These are phyloP conservation scores for Aegle marmelos DNA, from an alignment of 345 rosid genomes.

Conservation along the genomic window DNA sequence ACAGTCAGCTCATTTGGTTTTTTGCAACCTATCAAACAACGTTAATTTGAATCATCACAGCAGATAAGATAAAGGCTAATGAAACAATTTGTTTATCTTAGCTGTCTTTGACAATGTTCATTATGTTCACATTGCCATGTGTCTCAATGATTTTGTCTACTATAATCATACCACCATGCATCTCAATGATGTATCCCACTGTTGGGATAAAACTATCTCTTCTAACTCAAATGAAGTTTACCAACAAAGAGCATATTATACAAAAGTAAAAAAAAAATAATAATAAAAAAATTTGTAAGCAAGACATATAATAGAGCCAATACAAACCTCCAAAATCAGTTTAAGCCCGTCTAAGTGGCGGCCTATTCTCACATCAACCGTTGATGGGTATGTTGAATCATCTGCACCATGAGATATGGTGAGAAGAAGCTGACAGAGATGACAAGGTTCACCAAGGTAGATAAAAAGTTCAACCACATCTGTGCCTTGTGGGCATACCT, in stretches of 20 bases:
- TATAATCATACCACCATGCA: background rate
- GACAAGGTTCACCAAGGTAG: conserved; percentile 94
- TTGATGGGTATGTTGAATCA: conserved; percentile 80
- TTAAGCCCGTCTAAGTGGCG: conserved; percentile 75
- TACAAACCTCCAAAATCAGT: conserved; percentile 80
- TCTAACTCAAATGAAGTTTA: background rate
- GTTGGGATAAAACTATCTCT: background rate
- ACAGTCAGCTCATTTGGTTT: background rate
- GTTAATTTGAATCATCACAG: background rate
- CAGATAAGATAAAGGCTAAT: background rate
- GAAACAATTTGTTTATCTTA: background rate
- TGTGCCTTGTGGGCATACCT: conserved; percentile 84
- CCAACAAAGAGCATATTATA: background rate
- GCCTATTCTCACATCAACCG: conserved; percentile 88
- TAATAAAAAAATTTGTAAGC: background rate
- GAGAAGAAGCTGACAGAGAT: conserved; percentile 89
- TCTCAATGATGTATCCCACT: background rate
- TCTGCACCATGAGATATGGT: conserved; percentile 90
- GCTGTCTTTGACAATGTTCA: background rate
- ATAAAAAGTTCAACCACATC: conserved; percentile 85
- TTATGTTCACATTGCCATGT: background rate
- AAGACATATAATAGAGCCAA: conserved; percentile 18
- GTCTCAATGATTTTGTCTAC: background rate
- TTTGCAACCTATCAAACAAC: background rate
- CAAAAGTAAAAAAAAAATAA: background rate